Percentiles rank a stretch among this genome's conserved stretches.
Conservation (phyloP, 2,329 filamentous ascomycete species). For the Trichoderma sp. region DNA sequence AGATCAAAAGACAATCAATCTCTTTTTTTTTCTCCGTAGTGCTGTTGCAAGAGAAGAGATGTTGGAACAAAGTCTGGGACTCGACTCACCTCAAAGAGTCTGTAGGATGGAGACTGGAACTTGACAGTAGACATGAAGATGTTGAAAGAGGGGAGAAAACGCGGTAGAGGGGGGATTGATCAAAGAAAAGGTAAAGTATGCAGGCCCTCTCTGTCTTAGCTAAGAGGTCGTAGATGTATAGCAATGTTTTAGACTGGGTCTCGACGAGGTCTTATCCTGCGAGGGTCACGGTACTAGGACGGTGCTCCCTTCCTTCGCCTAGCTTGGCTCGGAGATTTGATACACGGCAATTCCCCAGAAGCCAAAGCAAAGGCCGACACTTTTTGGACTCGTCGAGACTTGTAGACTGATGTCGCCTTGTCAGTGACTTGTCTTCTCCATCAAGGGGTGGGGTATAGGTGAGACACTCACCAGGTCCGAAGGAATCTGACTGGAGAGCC, state of each 20-base stretch:
- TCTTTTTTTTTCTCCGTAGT: background rate
- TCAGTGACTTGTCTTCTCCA: conserved; percentile 39
- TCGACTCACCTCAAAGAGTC: conserved; percentile 61
- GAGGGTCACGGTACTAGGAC: conserved; percentile 36
- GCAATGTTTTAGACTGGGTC: conserved; percentile 41
- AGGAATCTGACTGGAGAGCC: conserved; percentile 40
- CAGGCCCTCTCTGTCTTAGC: conserved; percentile 43
- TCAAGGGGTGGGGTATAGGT: conserved; percentile 36
- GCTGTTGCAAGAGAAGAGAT: background rate
- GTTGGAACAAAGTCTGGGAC: conserved; percentile 39
- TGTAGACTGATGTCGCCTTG: conserved; percentile 37
- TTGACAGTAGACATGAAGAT: conserved; percentile 61
- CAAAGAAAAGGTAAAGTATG: conserved; percentile 38
- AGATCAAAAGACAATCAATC: background rate
- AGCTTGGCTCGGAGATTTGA: conserved; percentile 45
- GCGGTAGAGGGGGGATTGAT: conserved; percentile 41
- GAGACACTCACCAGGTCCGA: conserved; percentile 39
- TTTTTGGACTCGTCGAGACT: conserved; percentile 36
- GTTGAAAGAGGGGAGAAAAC: conserved; percentile 39
- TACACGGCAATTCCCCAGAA: conserved; percentile 36
- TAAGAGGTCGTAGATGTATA: conserved; percentile 33
- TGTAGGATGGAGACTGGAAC: conserved; percentile 58
- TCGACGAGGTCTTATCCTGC: conserved; percentile 43
- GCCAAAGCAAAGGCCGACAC: conserved; percentile 37
- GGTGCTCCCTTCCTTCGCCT: conserved; percentile 34